A percentile compares a stretch with the other conserved stretches of the same genome.
Conservation (phyloP, 1,139 yeast genomes). For the Pichia sp. region DNA sequence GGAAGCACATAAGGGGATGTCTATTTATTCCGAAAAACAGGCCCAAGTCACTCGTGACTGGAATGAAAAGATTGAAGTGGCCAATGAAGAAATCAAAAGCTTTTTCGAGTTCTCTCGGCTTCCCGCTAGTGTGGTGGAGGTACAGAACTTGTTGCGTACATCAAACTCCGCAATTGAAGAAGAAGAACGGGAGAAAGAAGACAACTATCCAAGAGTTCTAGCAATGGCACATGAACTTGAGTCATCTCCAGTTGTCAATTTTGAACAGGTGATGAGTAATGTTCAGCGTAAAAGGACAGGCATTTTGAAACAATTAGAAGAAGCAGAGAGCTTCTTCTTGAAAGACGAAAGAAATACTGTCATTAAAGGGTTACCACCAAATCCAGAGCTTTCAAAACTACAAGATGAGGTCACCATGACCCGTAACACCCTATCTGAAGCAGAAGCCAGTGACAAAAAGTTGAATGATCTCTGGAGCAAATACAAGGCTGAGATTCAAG, state of each 20-base stretch:
- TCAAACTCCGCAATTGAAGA: slow-evolving; percentile 19
- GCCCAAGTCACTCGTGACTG: slow-evolving; percentile 72
- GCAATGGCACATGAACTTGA: slow-evolving; percentile 29
- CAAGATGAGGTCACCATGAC: slow-evolving; percentile 26
- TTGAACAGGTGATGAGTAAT: slow-evolving; percentile 7
- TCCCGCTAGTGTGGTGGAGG: slow-evolving; percentile 59
- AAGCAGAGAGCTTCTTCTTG: slow-evolving; percentile 58
- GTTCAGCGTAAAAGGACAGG: slow-evolving; percentile 7
- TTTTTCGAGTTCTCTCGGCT: slow-evolving; percentile 75
- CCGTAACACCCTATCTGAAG: slow-evolving; percentile 62
- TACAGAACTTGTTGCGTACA: slow-evolving; percentile 40
- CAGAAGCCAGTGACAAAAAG: slow-evolving; percentile 45
- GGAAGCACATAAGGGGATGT: slow-evolving; percentile 79
- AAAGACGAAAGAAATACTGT: slow-evolving; percentile 43
- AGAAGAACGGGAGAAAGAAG: slow-evolving; percentile 22
- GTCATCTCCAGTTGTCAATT: slow-evolving; percentile 13
- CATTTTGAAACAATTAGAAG: slow-evolving; percentile 42
- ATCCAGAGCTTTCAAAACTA: slow-evolving; percentile 9
- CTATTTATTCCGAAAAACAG: slow-evolving; percentile 85
- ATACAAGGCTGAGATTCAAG: slow-evolving; percentile 14
- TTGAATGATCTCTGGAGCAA: slow-evolving; percentile 12
- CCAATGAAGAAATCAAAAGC: slow-evolving; percentile 73
- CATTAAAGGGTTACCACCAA: slow-evolving; percentile 5
- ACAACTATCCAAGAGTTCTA: slow-evolving; percentile 28
- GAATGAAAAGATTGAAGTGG: slow-evolving; percentile 69